phyloP scores from a whole-genome alignment of 179 eudicot genomes.

The Silene noctiflora region DNA sequence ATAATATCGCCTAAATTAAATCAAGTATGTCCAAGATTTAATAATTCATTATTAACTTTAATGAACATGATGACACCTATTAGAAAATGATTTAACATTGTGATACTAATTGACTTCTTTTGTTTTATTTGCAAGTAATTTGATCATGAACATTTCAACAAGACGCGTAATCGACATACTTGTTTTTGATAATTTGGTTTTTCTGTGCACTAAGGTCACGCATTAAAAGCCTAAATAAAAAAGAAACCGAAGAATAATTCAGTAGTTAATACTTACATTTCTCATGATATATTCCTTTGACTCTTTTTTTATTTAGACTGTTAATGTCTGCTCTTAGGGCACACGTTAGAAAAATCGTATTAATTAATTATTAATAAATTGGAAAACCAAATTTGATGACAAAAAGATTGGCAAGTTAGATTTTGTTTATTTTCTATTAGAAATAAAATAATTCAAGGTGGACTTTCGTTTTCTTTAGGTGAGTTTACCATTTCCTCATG shows the following conservation, averaged over 20 bases:
- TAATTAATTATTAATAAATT: background rate
- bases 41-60: background rate
- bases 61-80: constrained; percentile 16
- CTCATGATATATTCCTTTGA: too few species aligned
- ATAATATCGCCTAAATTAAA: background rate
- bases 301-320: too few species aligned
- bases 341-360: too few species aligned
- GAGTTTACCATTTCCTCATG: background rate
- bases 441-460: constrained; percentile 13
- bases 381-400: background rate
- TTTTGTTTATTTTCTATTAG: background rate
- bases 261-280: too few species aligned
- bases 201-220: too few species aligned
- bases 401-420: background rate
- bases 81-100: background rate
- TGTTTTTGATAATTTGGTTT: background rate
- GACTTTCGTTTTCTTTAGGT: constrained; percentile 14
- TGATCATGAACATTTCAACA: constrained; percentile 1
- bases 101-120: background rate
- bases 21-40: background rate
- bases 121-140: background rate
- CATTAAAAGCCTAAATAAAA: too few species aligned
- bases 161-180: constrained; percentile 5
- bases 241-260: too few species aligned
- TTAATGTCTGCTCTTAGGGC: too few species aligned